These are phyloP conservation scores for Rhypophila decipiens DNA, from an alignment of 495 filamentous ascomycete species.

Conservation along the genomic window DNA sequence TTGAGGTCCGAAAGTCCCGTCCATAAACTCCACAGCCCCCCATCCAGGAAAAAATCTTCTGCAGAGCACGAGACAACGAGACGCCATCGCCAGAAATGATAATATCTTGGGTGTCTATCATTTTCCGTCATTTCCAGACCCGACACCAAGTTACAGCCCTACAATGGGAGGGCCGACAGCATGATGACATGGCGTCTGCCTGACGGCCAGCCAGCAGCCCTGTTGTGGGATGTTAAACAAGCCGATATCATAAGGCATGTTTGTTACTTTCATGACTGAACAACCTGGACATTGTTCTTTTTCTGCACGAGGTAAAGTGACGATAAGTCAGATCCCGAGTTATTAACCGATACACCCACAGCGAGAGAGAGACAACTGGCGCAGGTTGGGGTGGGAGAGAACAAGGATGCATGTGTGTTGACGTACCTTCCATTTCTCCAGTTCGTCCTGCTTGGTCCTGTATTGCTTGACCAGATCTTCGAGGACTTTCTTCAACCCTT, in stretches of 20 bases:
- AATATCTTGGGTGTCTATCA: neutral
- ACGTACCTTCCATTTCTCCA: slow-evolving; percentile 97
- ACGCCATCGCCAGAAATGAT: neutral
- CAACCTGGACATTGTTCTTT: slow-evolving; percentile 97
- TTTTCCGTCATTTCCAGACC: neutral
- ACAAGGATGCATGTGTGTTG: neutral
- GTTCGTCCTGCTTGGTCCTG: slow-evolving; percentile 85
- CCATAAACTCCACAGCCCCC: neutral
- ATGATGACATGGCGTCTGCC: slow-evolving; percentile 16
- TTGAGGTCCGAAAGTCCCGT: neutral
- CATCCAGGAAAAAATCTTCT: neutral
- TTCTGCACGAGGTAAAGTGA: slow-evolving; percentile 52
- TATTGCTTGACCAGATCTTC: slow-evolving; percentile 96
- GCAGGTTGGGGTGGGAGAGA: neutral
- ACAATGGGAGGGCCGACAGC: neutral
- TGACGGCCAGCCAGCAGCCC: neutral
- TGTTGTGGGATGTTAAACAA: neutral
- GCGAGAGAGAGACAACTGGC: slow-evolving; percentile 4
- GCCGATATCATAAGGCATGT: too few relatives aligned
- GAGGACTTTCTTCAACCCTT: slow-evolving; percentile 91
- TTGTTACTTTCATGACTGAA: slow-evolving; percentile 65
- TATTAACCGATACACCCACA: too few relatives aligned
- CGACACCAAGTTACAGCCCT: neutral
- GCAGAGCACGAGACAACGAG: neutral
- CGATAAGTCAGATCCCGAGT: slow-evolving; percentile 15